Base-by-base conservation (phyloP, 306 rosid species). In the Inga oerstediana region DNA sequence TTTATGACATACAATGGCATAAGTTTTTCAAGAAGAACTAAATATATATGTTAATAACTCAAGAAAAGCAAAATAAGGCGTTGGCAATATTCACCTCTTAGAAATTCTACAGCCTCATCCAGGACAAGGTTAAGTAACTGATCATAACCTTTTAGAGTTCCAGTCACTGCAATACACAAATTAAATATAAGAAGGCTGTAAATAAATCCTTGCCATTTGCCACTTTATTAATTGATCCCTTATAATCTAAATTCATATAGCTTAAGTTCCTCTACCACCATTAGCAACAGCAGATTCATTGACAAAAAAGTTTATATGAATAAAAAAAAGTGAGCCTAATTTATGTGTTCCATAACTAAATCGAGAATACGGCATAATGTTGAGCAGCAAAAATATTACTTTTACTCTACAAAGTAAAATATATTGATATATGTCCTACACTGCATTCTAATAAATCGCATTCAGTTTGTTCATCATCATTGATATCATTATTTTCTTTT, bases 111-210 rank as follows among this genome's bases (percentile, higher is more conserved):
- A 27, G 98, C 97, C 88, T 96, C 99, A 72, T 96, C 99, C 27
- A 96, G 85, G 51, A 96, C 98, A 81, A 96, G 99, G 84, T 96
- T 96, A 45, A 96, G 92, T 77, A 96, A 86, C 88, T 96, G 99
- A 83, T 96, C 99, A 82, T 96, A 96, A 75, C 98, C 99, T 89
- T 96, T 96, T 3, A 96, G 88, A 80, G 98, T 96, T 52, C 99
- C 99, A 44, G 97, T 96, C 67, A 96, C 96, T 92, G 87, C 17
- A 35, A 85, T 27, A 65, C 80, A 83, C 78, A 73, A 75, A 74
- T 34, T 67, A 11, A 41, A 81, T 39, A n/a, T 27, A 73, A 72
- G 59, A 58, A 65, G 24, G 52, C 44, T 32, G 13, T 11, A 71
- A 22, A n/a, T 43, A 16, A 20, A 10, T 17, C 20, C 20, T 5